Percentiles rank a stretch among this genome's conserved stretches.
Conservation (phyloP, 2,329 filamentous ascomycete genomes). For the Pseudogymnoascus sp. region DNA sequence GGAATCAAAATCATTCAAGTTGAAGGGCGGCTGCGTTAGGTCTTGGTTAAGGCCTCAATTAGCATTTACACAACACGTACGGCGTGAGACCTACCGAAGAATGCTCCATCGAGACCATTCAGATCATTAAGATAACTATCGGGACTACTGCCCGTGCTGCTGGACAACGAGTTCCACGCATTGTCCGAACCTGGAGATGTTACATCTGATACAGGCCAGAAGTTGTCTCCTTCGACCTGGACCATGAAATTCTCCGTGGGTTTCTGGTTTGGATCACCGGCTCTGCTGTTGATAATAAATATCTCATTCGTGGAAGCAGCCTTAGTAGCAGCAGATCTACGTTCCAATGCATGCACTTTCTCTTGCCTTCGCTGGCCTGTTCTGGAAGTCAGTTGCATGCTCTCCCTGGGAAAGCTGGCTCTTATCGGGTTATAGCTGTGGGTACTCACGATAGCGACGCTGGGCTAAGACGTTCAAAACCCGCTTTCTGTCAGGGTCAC, state of each 20-base stretch:
- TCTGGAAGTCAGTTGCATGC: background rate
- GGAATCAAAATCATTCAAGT: constrained; percentile 2
- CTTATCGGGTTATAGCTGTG: background rate
- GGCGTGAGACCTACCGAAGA: constrained; percentile 10
- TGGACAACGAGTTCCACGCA: constrained; percentile 7
- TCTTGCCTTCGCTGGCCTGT: constrained; percentile 14
- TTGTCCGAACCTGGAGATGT: constrained; percentile 10
- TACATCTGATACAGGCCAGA: constrained; percentile 11
- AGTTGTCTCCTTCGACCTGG: background rate
- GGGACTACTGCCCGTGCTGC: background rate
- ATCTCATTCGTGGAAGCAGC: background rate
- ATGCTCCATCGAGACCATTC: background rate
- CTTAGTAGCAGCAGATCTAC: constrained; percentile 5
- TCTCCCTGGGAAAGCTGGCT: background rate
- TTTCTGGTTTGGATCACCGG: background rate
- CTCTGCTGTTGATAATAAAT: constrained; percentile 2
- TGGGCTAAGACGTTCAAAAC: constrained; percentile 14
- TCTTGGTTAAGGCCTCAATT: background rate
- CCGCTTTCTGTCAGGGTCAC: constrained; percentile 13
- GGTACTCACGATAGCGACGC: constrained; percentile 13
- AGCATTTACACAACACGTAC: background rate
- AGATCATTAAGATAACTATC: constrained; percentile 6
- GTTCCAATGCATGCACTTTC: constrained; percentile 13
- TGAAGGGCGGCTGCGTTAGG: background rate
- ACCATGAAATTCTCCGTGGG: background rate